phyloP scores from a whole-genome alignment of 345 rosid genomes.

The Eucalyptus curtisii region DNA sequence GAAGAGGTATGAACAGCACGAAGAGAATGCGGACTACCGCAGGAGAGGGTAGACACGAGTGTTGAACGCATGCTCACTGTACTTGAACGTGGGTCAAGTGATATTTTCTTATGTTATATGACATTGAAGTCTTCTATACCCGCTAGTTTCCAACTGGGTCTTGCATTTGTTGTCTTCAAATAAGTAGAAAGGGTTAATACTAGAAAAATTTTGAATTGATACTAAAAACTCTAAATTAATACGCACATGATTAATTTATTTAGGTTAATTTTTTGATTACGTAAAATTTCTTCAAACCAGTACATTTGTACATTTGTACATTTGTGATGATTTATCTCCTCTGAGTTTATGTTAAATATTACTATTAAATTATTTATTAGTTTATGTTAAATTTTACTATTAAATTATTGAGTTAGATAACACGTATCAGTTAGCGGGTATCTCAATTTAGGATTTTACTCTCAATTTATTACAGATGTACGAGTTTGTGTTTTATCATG shows the following conservation, averaged over 20 bases:
- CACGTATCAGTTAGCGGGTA: fast-evolving
- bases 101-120: neutral
- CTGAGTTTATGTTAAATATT: no score
- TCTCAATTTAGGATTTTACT: no score
- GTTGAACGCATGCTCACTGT: neutral
- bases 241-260: no score
- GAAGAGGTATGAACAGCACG: conserved; percentile 4
- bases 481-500: fast-evolving
- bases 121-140: neutral
- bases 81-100: neutral
- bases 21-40: conserved; percentile 1
- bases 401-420: no score
- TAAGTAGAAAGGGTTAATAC: neutral
- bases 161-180: neutral
- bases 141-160: neutral
- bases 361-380: no score
- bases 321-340: no score
- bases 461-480: fast-evolving
- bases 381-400: no score
- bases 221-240: no score
- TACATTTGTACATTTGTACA: no score
- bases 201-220: no score
- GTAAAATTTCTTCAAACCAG: no score
- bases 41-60: neutral
- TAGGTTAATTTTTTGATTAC: no score